Percentiles rank a stretch among this genome's conserved stretches.
phyloP scores from a whole-genome alignment of 768 basidiomycete species.

The Ramaria sp. region DNA sequence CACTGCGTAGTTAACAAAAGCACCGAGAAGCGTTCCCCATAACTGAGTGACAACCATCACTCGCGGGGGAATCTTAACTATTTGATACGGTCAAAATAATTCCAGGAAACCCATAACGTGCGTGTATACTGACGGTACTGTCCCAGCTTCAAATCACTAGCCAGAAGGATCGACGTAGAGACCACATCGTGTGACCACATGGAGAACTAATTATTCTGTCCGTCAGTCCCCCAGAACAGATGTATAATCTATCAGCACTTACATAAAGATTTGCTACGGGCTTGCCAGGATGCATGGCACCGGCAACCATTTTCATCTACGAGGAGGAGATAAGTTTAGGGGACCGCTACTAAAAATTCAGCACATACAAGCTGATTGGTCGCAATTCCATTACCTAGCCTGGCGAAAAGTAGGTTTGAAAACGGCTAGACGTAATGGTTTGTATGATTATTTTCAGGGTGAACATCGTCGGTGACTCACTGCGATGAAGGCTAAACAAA shows the following conservation, averaged over 20 bases:
- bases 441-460: neutral
- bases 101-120: neutral
- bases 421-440: conserved; percentile 32
- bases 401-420: conserved; percentile 42
- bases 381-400: conserved; percentile 51
- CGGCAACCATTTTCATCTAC: conserved; percentile 52
- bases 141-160: conserved; percentile 25
- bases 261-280: conserved; percentile 66
- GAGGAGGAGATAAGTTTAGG: neutral
- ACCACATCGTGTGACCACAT: conserved; percentile 62
- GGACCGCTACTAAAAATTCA: neutral
- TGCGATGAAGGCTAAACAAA: conserved; percentile 5
- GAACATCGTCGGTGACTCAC: neutral
- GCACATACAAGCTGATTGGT: conserved; percentile 36
- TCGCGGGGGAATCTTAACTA: conserved; percentile 53
- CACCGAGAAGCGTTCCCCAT: conserved; percentile 51
- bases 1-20: conserved; percentile 27
- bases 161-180: conserved; percentile 40
- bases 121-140: conserved; percentile 25
- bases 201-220: conserved; percentile 32
- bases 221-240: neutral
- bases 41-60: conserved; percentile 55
- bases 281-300: conserved; percentile 47
- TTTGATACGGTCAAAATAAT: neutral
- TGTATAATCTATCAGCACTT: conserved; percentile 10